phyloP scores from a whole-genome alignment of 202 grass and related monocot species.

The Setaria viridis region DNA sequence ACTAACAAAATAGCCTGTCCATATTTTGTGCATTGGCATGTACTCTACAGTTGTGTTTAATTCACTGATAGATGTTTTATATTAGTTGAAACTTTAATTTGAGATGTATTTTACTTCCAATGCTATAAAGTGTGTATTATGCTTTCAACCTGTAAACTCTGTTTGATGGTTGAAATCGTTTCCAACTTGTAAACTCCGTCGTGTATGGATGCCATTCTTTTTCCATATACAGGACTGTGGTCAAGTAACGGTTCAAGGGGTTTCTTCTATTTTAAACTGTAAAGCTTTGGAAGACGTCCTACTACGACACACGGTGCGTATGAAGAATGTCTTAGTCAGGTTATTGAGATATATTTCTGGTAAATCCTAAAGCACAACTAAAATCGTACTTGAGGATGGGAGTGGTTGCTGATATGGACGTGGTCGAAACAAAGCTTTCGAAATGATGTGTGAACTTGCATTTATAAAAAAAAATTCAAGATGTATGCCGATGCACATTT shows the following conservation, averaged over 20 bases:
- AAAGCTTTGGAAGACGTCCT: constrained; percentile 84
- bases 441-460: no score
- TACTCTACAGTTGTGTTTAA: neutral
- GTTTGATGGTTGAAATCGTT: neutral
- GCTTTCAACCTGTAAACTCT: neutral
- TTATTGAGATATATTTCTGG: neutral
- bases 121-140: neutral
- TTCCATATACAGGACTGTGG: constrained; percentile 75
- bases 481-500: neutral
- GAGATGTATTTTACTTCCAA: neutral
- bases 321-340: neutral
- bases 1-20: neutral
- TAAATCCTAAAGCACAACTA: no score
- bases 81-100: constrained; percentile 11
- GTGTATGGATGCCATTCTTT: neutral
- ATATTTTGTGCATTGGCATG: constrained; percentile 1
- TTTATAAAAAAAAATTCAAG: no score
- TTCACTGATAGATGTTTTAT: constrained; percentile 15
- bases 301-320: constrained; percentile 83
- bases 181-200: neutral
- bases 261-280: constrained; percentile 78
- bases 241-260: constrained; percentile 64
- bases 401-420: no score
- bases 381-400: no score
- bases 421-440: no score